Base-by-base conservation (phyloP, 2,329 filamentous ascomycete species). In the Diaporthe velutina region DNA sequence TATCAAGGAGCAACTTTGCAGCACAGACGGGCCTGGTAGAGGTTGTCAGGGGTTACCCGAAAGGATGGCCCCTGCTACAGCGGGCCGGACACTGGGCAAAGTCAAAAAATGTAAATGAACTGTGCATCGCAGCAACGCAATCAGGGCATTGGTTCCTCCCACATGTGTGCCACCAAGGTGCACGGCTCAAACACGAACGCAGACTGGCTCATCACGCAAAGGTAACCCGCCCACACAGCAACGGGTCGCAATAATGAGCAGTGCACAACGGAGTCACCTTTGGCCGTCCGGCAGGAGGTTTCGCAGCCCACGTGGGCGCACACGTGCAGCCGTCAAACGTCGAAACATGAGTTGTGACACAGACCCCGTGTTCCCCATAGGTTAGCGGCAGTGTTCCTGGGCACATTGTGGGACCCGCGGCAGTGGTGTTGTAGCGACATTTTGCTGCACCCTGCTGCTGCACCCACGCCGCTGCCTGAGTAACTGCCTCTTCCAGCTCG, bases 1-100 rank as follows among this genome's bases (percentile, higher is more conserved):
- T 70, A 50, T 68, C 25, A 60, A 54, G 45, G 40, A 57, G 64
- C 64, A 68, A 54, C 64, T 68, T 54, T 68, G 64, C 64, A 68
- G 64, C 64, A 68, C 64, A 68, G 64, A 68, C 64, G n/a, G 33
- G 57, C n/a, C 28, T 6, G n/a, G 57, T 50, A 40, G 28, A 66
- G 19, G 48, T 30, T 7, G 19, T 10, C 55, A 38, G 70, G 57
- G 64, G 50, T 10, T n/a, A 8, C 22, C 57, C 64, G 33, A 25
- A 28, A 28, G 33, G n/a, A 25, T 40, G 6, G 64, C 33, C 64
- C 64, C 64, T 68, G 64, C 35, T n/a, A n/a, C 30, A 1, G 28
- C 64, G 33, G 33, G 48, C 12, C n/a, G 64, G n/a, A 19, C 17
- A n/a, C 30, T 68, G 48, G 22, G 30, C 33, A 52, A 38, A 35